Conservation (phyloP, 2,329 filamentous ascomycete species). For the Tolypocladium sp. region DNA sequence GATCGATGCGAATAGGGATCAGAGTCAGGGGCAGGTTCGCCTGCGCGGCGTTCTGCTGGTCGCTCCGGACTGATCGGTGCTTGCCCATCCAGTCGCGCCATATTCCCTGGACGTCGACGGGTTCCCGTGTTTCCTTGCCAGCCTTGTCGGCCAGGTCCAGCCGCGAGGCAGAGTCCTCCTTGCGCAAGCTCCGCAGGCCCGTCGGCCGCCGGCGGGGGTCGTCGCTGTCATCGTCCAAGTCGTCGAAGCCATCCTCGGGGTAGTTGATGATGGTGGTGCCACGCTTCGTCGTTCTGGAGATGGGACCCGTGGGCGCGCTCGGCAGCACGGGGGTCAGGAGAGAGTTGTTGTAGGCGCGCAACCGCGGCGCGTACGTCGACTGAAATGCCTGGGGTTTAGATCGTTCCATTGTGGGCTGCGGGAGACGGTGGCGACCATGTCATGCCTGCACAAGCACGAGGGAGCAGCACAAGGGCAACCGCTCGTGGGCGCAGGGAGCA, state of each 20-base stretch:
- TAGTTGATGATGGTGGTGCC: slow-evolving; percentile 97
- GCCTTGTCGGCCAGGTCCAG: slow-evolving; percentile 64
- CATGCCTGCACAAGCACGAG: slow-evolving; percentile 15
- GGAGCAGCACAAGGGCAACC: not conserved
- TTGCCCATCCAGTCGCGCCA: slow-evolving; percentile 96
- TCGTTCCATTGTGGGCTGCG: slow-evolving; percentile 35
- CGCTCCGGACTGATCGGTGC: slow-evolving; percentile 42
- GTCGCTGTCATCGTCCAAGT: slow-evolving; percentile 63
- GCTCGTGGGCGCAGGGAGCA: not conserved
- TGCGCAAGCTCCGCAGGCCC: slow-evolving; percentile 71
- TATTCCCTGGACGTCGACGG: slow-evolving; percentile 79
- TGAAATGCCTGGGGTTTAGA: slow-evolving; percentile 73
- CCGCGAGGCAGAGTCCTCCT: slow-evolving; percentile 58
- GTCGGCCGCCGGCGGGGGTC: slow-evolving; percentile 71
- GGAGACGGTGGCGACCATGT: slow-evolving; percentile 15
- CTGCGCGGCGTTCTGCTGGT: slow-evolving; percentile 53
- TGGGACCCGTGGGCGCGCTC: slow-evolving; percentile 53
- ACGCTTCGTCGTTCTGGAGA: slow-evolving; percentile 85
- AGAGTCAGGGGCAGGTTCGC: slow-evolving; percentile 78
- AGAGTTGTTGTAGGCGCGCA: slow-evolving; percentile 86
- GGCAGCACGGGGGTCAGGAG: slow-evolving; percentile 79
- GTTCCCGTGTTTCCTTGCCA: slow-evolving; percentile 70
- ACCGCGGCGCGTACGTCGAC: slow-evolving; percentile 81
- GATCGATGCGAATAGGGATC: slow-evolving; percentile 91
- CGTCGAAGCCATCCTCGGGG: slow-evolving; percentile 90